Percentiles rank a stretch among this genome's conserved stretches.
These are phyloP conservation scores for Geotrichum reessii DNA, from an alignment of 1,139 yeast species.

Conservation along the genomic window DNA sequence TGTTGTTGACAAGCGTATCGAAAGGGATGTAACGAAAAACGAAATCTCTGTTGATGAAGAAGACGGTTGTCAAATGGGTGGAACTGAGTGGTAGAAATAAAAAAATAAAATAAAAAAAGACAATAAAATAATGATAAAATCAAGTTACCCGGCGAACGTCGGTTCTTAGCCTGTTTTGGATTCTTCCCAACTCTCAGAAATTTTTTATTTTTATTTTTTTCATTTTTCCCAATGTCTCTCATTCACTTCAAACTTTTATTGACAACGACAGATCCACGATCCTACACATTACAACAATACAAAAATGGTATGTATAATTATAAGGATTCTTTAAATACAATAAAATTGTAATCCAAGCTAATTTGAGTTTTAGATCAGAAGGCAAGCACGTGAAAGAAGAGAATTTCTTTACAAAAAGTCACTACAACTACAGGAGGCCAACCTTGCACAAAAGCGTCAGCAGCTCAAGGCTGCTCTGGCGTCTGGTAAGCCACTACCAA, in stretches of 20 bases:
- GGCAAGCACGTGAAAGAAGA: conserved; percentile 92
- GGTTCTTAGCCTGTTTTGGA: not conserved
- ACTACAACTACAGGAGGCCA: conserved; percentile 82
- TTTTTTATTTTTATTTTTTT: conserved; percentile 2
- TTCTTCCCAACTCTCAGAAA: not conserved
- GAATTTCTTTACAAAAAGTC: conserved; percentile 88
- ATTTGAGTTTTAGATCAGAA: conserved; percentile 52
- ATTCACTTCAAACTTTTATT: not conserved
- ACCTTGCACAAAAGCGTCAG: conserved; percentile 78
- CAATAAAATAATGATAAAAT: not conserved
- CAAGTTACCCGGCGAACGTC: not conserved
- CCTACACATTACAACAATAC: not conserved
- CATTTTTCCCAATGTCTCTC: not conserved
- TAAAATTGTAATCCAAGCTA: not conserved
- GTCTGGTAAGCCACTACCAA: conserved; percentile 82
- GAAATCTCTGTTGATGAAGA: not conserved
- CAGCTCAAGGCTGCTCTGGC: conserved; percentile 84
- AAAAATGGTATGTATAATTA: not conserved
- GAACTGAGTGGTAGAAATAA: not conserved
- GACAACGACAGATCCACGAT: not conserved
- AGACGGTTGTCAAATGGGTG: not conserved
- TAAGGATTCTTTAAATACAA: not conserved
- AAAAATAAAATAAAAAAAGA: too few relatives aligned
- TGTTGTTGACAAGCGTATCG: not conserved
- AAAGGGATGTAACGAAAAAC: not conserved